Evolutionary conservation across 2,329 filamentous ascomycete genomes (phyloP).

Genomic region (Ophiostoma angusticollis): DNA sequence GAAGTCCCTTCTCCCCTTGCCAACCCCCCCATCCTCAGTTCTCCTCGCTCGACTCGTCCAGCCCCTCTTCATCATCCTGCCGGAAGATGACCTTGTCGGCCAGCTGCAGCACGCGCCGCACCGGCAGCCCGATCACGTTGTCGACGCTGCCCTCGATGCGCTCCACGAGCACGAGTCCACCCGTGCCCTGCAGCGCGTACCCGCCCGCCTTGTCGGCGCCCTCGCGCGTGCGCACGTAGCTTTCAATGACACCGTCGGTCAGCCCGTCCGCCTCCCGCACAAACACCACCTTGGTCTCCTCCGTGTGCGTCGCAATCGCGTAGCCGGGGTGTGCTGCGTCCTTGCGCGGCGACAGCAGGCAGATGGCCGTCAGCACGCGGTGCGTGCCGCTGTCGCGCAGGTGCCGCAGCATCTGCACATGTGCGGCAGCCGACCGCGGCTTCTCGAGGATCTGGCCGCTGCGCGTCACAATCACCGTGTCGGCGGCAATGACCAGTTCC

Average conservation of each 20-base stretch:
- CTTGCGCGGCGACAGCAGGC: slow-evolving; percentile 67
- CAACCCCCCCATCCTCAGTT: slow-evolving; percentile 13
- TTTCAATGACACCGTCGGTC: slow-evolving; percentile 68
- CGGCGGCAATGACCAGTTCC: slow-evolving; percentile 74
- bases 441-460: slow-evolving; percentile 80
- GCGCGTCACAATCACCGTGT: slow-evolving; percentile 74
- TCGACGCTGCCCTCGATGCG: slow-evolving; percentile 81
- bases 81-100: slow-evolving; percentile 80
- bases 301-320: slow-evolving; percentile 63
- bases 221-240: slow-evolving; percentile 72
- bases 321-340: slow-evolving; percentile 80
- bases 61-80: slow-evolving; percentile 51
- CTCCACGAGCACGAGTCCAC: slow-evolving; percentile 75
- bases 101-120: slow-evolving; percentile 62
- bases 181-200: slow-evolving; percentile 85
- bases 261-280: slow-evolving; percentile 46
- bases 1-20: too few species aligned
- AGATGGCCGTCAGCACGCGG: slow-evolving; percentile 76
- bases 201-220: slow-evolving; percentile 93
- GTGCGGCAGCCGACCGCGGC: slow-evolving; percentile 66
- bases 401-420: slow-evolving; percentile 70
- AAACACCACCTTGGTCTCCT: slow-evolving; percentile 88
- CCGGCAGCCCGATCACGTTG: slow-evolving; percentile 84
- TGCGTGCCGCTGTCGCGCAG: slow-evolving; percentile 67
- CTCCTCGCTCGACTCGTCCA: slow-evolving; percentile 35